Conservation (phyloP, 2,329 filamentous ascomycete species). For the Aspergillus sp. region DNA sequence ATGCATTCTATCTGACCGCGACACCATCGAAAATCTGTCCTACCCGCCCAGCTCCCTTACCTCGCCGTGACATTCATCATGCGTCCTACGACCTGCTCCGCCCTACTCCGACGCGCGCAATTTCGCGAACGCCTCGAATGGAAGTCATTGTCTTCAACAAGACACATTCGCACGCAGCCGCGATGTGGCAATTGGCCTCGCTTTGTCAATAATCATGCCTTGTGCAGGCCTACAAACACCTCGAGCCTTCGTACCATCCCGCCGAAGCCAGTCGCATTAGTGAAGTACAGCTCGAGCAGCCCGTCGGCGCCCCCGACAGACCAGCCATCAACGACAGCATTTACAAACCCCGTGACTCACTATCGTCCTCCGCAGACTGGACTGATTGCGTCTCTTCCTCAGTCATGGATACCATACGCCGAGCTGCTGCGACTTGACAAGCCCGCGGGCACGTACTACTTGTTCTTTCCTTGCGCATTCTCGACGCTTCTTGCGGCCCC, state of each 20-base stretch:
- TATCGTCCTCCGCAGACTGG: conserved; percentile 49
- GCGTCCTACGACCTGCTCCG: not conserved
- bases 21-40: not conserved
- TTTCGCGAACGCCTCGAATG: not conserved
- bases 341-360: conserved; percentile 22
- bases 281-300: not conserved
- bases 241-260: not conserved
- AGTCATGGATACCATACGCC: conserved; percentile 55
- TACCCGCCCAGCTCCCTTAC: not conserved
- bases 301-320: not conserved
- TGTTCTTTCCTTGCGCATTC: conserved; percentile 54
- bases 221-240: not conserved
- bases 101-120: not conserved
- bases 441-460: conserved; percentile 51
- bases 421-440: conserved; percentile 55
- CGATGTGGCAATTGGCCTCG: not conserved
- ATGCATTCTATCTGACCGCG: too few species aligned
- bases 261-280: not conserved
- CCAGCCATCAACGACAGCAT: not conserved
- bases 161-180: not conserved
- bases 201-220: not conserved
- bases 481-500: conserved; percentile 47
- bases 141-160: not conserved
- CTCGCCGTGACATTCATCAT: not conserved
- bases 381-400: conserved; percentile 46